These are phyloP conservation scores for Exobasidium cylindrosporum DNA, from an alignment of 1,284 basidiomycete species.

Conservation along the genomic window DNA sequence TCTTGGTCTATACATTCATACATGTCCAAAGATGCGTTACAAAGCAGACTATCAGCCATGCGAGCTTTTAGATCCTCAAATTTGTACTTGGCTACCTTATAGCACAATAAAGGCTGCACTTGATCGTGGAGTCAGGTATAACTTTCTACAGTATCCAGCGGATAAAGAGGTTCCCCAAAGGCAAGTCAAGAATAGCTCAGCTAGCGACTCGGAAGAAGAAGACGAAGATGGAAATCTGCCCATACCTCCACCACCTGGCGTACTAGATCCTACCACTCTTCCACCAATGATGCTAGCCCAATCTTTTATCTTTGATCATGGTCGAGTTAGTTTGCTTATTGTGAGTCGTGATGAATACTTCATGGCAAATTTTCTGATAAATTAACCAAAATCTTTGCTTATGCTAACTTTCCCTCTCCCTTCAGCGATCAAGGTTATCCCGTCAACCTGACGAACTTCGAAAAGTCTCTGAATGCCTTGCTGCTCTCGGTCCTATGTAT, in stretches of 20 bases:
- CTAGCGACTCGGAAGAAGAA: conserved; percentile 4
- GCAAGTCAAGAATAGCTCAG: background rate
- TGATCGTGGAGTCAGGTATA: conserved; percentile 7
- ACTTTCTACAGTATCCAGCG: conserved; percentile 3
- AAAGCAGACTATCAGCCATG: conserved; percentile 90
- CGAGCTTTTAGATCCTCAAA: conserved; percentile 79
- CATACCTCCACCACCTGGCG: conserved; percentile 11
- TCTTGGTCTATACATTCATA: conserved; percentile 73
- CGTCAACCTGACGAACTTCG: background rate
- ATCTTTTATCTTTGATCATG: background rate
- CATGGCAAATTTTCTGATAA: too few relatives aligned
- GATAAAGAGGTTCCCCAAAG: background rate
- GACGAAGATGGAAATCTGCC: conserved; percentile 8
- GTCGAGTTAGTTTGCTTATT: background rate
- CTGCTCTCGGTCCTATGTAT: background rate
- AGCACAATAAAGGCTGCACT: background rate
- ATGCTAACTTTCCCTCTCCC: background rate
- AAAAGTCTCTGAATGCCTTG: background rate
- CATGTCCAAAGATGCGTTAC: conserved; percentile 90
- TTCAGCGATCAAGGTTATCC: background rate
- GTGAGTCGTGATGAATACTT: background rate
- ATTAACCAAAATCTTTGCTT: too few relatives aligned
- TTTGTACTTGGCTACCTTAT: conserved; percentile 20
- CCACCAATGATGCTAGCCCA: conserved; percentile 57
- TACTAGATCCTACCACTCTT: conserved; percentile 60